Base-by-base conservation (phyloP, 2,329 filamentous ascomycete genomes). In the Pestalotiopsis fici region DNA sequence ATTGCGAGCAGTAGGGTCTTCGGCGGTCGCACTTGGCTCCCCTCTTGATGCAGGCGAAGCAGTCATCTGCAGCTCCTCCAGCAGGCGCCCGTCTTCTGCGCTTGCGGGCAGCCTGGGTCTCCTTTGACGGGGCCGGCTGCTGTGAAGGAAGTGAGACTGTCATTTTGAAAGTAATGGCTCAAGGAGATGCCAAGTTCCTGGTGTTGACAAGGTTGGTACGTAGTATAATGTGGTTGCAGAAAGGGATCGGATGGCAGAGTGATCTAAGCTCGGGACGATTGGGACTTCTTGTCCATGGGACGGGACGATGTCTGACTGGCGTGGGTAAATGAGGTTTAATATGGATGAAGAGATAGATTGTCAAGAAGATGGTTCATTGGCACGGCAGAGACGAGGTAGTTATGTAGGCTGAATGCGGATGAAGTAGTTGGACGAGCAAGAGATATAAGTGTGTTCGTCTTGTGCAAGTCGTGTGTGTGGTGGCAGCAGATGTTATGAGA, bases 1-100 rank as follows among this genome's bases (percentile, higher is more conserved):
- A 99, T 81, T 94, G 95, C 57, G 94, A 94, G 83, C 96, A 98
- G 82, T 98, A 98, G 9, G 95, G 95, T 74, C 95, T 88, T 77
- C 94, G 90, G 74, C 95, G 90, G 81, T 98, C 95, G 83, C 95
- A 99, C 80, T 93, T 93, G 70, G 91, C 86, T 74, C 90, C 91
- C 77, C 92, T 89, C 82, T 94, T 96, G 72, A 91, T 88, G 83
- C 95, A 99, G 56, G 94, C 90, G 79, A 98, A 98, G 87, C 95
- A 99, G 81, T 98, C 95, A 79, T 97, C 94, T 59, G 93, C 90
- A 68, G 95, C 95, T 76, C 95, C 95, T 71, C 93, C 95, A 64
- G 93, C 91, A 23, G 94, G 92, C 23, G 95, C 93, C 82, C 95
- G 90, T 87, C 95, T 93, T 83, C 94, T 91, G 77, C 95, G 90